Conservation (phyloP, 352 stramenopile genomes). For the Phytophthora meadii region DNA sequence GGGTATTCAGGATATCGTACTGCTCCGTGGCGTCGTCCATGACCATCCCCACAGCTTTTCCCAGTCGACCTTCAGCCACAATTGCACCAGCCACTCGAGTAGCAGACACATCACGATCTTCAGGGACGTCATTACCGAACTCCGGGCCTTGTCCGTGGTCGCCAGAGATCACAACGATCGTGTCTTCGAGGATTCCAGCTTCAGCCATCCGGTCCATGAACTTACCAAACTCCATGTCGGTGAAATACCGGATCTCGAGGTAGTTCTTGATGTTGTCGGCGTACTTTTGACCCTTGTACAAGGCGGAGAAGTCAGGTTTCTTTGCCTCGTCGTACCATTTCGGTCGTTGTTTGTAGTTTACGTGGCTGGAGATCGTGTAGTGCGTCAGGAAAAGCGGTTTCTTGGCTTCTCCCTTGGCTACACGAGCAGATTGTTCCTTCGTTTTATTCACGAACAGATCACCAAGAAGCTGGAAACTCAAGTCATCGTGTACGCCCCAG, state of each 20-base stretch:
- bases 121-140: conserved; percentile 32
- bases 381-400: conserved; percentile 61
- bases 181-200: conserved; percentile 56
- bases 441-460: conserved; percentile 60
- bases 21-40: conserved; percentile 45
- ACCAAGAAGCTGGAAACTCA: conserved; percentile 54
- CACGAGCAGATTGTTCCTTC: conserved; percentile 34
- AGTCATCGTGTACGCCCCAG: conserved; percentile 67
- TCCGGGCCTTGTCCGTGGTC: conserved; percentile 60
- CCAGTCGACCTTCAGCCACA: conserved; percentile 45
- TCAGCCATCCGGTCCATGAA: conserved; percentile 60
- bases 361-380: conserved; percentile 71
- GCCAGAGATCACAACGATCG: conserved; percentile 59
- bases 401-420: conserved; percentile 33
- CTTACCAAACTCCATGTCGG: conserved; percentile 53
- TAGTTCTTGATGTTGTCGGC: conserved; percentile 44
- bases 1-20: conserved; percentile 49
- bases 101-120: conserved; percentile 41
- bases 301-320: conserved; percentile 51
- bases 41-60: conserved; percentile 27
- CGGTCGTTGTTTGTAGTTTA: conserved; percentile 40
- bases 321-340: conserved; percentile 44
- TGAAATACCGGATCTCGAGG: conserved; percentile 60
- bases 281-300: conserved; percentile 40
- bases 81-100: conserved; percentile 44